A percentile compares a stretch with the other conserved stretches of the same genome.
These are phyloP conservation scores for Cornus kousa DNA, from an alignment of 148 eudicot genomes.

Conservation along the genomic window DNA sequence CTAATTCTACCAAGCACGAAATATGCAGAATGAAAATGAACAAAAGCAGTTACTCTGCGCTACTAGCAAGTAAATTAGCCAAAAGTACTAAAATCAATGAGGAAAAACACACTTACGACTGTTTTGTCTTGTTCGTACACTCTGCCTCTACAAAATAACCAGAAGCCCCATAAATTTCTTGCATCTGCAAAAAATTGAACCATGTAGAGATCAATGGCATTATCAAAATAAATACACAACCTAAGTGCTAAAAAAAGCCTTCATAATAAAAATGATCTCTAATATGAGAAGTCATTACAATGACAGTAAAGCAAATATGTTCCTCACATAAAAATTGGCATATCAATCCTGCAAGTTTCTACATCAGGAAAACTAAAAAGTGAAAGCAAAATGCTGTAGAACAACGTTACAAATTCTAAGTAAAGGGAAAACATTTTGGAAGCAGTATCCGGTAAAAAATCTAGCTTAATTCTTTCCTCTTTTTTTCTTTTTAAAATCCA, in stretches of 20 bases:
- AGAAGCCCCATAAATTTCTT: constrained; percentile 82
- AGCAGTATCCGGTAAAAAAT: neutral
- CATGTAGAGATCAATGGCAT: constrained; percentile 1
- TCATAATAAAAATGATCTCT: neutral
- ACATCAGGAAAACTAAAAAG: neutral
- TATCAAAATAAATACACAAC: neutral
- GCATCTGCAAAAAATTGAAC: constrained; percentile 60
- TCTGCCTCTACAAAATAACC: constrained; percentile 80
- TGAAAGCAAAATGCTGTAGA: too few relatives aligned
- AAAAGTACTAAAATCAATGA: neutral
- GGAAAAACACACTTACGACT: constrained; percentile 44
- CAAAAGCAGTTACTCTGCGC: neutral
- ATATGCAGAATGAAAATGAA: neutral
- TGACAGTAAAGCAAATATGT: neutral
- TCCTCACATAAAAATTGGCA: neutral
- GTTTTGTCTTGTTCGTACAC: constrained; percentile 44
- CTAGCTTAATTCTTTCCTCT: neutral
- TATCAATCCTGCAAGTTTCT: neutral
- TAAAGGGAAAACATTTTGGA: neutral
- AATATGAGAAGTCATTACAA: neutral
- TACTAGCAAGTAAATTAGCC: neutral
- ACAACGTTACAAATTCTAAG: too few relatives aligned
- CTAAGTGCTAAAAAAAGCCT: neutral
- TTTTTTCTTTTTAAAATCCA: too few relatives aligned
- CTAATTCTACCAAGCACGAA: neutral